Base-by-base conservation (phyloP, 139 green algal genomes). In the Coelastrella sp. region DNA sequence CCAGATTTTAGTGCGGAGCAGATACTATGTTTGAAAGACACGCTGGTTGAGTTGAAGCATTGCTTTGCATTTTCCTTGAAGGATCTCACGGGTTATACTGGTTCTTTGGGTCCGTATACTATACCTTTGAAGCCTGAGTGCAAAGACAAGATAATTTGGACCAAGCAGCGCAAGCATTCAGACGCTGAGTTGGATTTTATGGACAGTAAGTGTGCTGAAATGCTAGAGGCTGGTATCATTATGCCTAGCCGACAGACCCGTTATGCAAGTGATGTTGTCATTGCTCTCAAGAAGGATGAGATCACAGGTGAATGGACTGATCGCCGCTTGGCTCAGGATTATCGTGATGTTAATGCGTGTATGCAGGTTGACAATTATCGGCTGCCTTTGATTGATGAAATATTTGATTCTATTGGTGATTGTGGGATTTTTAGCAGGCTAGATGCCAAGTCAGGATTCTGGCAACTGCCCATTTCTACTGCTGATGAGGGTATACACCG, bases 221-320 rank as follows among this genome's bases (percentile, higher is more conserved):
- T 85, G 79, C 54, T 64, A 17, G 58, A 22, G 20, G 58, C 57
- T 57, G 79, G 79, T n/a, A 73, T 85, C 20, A 73, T 64, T 22
- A 10, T 47, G 14, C 57, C 54, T 54, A 20, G 7, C 57, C 22
- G 57, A 4, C 32, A 59, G 6, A 85, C 5, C 6, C 19, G 13
- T 17, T 85, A 85, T 73, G 79, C 79, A 5, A 47, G 5, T 60
- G 22, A 85, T 11, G 22, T 60, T 32, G 79, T 85, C 54, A 59
- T 85, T 20, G 79, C 79, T 17, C 4, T 20, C 16, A 85, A 85
- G 79, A 85, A 85, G 57, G 57, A 85, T 85, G 58, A 13, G 6
- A 56, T 73, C 7, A 85, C 79, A 58, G 58, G 58, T 17, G 58
- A 85, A 14, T 85, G 79, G 79, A 73, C 57, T 16, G 58, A 85